Evolutionary conservation across 1,139 yeast species (phyloP).

Genomic region (Scheffersomyces insectosa): DNA sequence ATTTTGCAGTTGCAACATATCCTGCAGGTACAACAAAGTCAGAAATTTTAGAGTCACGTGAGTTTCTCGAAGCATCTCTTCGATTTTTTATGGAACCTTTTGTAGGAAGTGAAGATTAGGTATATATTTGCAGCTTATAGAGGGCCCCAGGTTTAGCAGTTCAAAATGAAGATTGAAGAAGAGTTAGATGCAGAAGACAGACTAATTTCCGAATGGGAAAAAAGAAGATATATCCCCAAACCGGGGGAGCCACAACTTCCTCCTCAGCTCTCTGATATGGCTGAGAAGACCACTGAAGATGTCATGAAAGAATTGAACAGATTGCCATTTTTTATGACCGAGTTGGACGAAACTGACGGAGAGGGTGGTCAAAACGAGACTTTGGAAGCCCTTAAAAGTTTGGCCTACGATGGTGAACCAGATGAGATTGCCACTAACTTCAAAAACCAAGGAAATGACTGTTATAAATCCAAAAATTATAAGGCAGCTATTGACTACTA

Average conservation of each 20-base stretch:
- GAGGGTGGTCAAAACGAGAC: conserved; percentile 74
- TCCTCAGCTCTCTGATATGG: conserved; percentile 72
- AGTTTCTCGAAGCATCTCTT: too few species aligned
- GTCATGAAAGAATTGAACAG: conserved; percentile 77
- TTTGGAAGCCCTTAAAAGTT: conserved; percentile 84
- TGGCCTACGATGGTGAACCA: conserved; percentile 96
- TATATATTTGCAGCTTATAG: too few species aligned
- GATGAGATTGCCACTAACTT: conserved; percentile 87
- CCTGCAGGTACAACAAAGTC: too few species aligned
- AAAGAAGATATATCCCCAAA: conserved; percentile 60
- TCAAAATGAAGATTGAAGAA: not conserved
- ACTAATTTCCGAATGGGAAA: conserved; percentile 52
- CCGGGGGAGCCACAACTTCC: conserved; percentile 82
- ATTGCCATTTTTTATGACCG: conserved; percentile 93
- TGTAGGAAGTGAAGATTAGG: too few species aligned
- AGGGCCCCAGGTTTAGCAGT: too few species aligned
- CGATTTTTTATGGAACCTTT: too few species aligned
- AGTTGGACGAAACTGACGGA: conserved; percentile 74
- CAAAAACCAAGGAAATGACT: conserved; percentile 90
- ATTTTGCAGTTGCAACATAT: not conserved
- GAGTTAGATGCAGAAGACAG: conserved; percentile 12
- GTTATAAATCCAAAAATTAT: conserved; percentile 69
- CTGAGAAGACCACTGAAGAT: conserved; percentile 71
- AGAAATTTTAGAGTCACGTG: too few species aligned
- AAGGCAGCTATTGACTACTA: conserved; percentile 77